Evolutionary conservation across 1,139 yeast genomes (phyloP).

Genomic region (Kurtzmaniella quercitrusa): DNA sequence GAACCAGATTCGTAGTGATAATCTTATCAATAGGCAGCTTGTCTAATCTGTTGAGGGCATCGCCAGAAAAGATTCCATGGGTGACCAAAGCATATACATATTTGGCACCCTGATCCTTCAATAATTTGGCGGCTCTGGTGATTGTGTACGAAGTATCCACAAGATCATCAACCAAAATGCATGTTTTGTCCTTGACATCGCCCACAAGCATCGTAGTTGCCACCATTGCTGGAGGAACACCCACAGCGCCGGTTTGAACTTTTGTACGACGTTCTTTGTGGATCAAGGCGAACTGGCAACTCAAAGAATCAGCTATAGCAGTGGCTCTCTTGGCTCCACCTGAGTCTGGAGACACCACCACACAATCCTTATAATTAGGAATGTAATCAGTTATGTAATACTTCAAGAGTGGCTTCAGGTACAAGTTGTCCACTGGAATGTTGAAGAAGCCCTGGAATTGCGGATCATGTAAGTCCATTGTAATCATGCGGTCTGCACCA

Average conservation of each 20-base stretch:
- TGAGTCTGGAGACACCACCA: constrained; percentile 91
- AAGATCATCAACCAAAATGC: constrained; percentile 86
- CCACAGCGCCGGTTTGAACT: constrained; percentile 13
- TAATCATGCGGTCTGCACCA: constrained; percentile 94
- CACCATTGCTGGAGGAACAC: constrained; percentile 20
- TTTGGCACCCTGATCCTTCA: constrained; percentile 89
- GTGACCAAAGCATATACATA: constrained; percentile 86
- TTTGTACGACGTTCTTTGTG: constrained; percentile 86
- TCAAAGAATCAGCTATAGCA: constrained; percentile 84
- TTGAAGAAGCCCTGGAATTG: constrained; percentile 94
- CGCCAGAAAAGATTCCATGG: constrained; percentile 91
- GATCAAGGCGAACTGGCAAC: constrained; percentile 87
- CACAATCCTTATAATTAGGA: constrained; percentile 73
- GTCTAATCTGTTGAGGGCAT: constrained; percentile 71
- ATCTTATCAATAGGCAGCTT: constrained; percentile 75
- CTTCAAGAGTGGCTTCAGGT: constrained; percentile 79
- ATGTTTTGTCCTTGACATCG: constrained; percentile 77
- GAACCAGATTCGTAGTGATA: constrained; percentile 90
- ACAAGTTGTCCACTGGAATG: constrained; percentile 87
- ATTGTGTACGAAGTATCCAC: constrained; percentile 93
- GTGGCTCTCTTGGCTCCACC: constrained; percentile 98
- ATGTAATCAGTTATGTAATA: constrained; percentile 72
- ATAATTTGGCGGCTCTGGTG: constrained; percentile 83
- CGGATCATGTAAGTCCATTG: constrained; percentile 96
- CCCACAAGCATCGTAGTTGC: constrained; percentile 92